A percentile compares a stretch with the other conserved stretches of the same genome.
These are phyloP conservation scores for Curvularia sp. DNA, from an alignment of 2,329 filamentous ascomycete genomes.

Conservation along the genomic window DNA sequence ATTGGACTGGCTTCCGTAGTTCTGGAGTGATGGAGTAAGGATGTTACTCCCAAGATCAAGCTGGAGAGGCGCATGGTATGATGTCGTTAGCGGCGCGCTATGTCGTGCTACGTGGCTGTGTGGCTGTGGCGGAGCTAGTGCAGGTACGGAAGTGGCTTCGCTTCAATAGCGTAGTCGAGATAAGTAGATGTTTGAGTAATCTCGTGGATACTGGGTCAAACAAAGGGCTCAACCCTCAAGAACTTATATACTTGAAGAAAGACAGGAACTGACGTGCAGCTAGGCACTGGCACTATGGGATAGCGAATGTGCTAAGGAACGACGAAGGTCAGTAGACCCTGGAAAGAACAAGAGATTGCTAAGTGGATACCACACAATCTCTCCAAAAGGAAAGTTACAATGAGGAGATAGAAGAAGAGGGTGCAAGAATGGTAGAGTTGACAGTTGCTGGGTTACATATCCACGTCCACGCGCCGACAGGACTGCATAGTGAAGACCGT, in stretches of 20 bases:
- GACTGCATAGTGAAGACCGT: constrained; percentile 2
- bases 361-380: constrained; percentile 35
- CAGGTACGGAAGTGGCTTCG: constrained; percentile 27
- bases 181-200: neutral
- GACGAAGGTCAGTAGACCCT: constrained; percentile 18
- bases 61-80: constrained; percentile 30
- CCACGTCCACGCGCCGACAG: constrained; percentile 22
- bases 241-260: constrained; percentile 11
- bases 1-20: constrained; percentile 32
- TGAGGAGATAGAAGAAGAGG: constrained; percentile 19
- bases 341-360: constrained; percentile 19
- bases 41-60: constrained; percentile 32
- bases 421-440: constrained; percentile 7
- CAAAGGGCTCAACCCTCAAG: neutral
- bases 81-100: constrained; percentile 33
- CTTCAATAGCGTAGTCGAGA: constrained; percentile 11
- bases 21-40: constrained; percentile 30
- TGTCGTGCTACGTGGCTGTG: constrained; percentile 32
- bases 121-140: constrained; percentile 30
- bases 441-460: constrained; percentile 22
- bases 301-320: constrained; percentile 6
- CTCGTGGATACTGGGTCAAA: neutral
- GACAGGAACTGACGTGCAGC: neutral
- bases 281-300: neutral
- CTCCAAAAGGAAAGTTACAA: constrained; percentile 37